Evolutionary conservation across 768 basidiomycete species (phyloP), one percentile per base, ranked within the genome.

Genomic region (Lanmaoa rubissima): DNA sequence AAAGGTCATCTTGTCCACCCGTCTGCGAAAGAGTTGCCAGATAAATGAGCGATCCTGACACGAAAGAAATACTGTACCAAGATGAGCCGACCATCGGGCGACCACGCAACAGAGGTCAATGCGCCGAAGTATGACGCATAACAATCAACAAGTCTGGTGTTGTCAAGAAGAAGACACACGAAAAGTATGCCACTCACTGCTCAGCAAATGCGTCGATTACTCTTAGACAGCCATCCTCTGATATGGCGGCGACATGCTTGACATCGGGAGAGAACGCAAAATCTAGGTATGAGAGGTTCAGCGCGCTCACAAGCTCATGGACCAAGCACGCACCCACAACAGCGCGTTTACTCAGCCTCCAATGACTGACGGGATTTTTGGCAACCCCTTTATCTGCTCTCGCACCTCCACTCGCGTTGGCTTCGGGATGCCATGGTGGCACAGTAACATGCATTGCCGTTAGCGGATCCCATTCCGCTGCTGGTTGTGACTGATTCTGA

Each of bases 71-170:
- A 46, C 44, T 49, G 17, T 69, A 90, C 93, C 57, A 97, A 73
- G 46, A 99, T 88, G 68, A 96, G 98, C 19, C 95, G 84, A 13
- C 93, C 92, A 69, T 98, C 95, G 0, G 94, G 94, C 3, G 94
- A 95, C 94, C 95, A 98, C 0, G 92, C 85, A 2, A 98, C 87
- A 61, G 88, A 92, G 4, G 87, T 94, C 36, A 99, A 69, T 2
- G 92, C 81, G 16, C 95, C 96, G 66, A 98, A 99, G 71, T 99
- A 99, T 4, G 94, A 93, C 1, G 92, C 86, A 67, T 92, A 98
- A 59, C 90, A 92, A 69, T 98, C 94, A 19, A 94, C 82, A n/a
- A 98, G 80, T 64, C 95, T 96, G 57, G 16, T 12, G 14, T 43
- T 34, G 54, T 60, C 32, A 51, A 34, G 42, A 57, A 17, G 46